These are phyloP conservation scores for Pythium biforme DNA, from an alignment of 352 stramenopile genomes.

Conservation along the genomic window DNA sequence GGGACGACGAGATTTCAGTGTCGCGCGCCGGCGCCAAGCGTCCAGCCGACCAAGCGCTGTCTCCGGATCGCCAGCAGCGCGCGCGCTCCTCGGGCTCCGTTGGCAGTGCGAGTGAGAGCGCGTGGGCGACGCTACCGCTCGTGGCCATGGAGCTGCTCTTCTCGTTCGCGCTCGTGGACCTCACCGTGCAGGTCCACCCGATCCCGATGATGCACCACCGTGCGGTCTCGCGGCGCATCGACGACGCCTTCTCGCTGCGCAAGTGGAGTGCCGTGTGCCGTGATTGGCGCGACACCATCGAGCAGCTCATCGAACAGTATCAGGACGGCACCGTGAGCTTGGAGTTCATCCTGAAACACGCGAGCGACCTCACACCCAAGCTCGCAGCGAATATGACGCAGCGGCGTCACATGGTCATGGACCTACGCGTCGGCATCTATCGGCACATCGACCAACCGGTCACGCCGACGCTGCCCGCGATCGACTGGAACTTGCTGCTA, in stretches of 20 bases:
- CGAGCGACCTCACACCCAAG: conserved; percentile 28
- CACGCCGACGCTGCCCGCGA: conserved; percentile 15
- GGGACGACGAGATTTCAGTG: background rate
- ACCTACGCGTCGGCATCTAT: conserved; percentile 50
- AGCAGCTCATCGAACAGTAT: conserved; percentile 44
- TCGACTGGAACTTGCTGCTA: conserved; percentile 43
- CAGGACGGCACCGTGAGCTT: conserved; percentile 40
- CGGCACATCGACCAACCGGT: conserved; percentile 40
- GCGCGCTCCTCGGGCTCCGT: background rate
- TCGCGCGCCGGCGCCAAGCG: conserved; percentile 12
- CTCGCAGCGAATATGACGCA: conserved; percentile 18
- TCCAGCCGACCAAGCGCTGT: background rate
- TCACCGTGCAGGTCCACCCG: conserved; percentile 46
- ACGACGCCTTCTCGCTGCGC: conserved; percentile 35
- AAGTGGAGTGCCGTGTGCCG: conserved; percentile 43
- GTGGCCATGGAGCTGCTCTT: conserved; percentile 52
- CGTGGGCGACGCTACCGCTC: conserved; percentile 36
- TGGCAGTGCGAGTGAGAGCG: background rate
- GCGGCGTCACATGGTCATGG: conserved; percentile 31
- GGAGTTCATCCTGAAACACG: conserved; percentile 48
- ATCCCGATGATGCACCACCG: conserved; percentile 46
- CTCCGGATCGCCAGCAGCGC: background rate
- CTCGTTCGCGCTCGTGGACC: conserved; percentile 53
- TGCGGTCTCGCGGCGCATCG: conserved; percentile 37
- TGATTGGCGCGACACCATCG: conserved; percentile 49